Evolutionary conservation across 2,329 filamentous ascomycete genomes (phyloP).

Genomic region (Cadophora malorum): DNA sequence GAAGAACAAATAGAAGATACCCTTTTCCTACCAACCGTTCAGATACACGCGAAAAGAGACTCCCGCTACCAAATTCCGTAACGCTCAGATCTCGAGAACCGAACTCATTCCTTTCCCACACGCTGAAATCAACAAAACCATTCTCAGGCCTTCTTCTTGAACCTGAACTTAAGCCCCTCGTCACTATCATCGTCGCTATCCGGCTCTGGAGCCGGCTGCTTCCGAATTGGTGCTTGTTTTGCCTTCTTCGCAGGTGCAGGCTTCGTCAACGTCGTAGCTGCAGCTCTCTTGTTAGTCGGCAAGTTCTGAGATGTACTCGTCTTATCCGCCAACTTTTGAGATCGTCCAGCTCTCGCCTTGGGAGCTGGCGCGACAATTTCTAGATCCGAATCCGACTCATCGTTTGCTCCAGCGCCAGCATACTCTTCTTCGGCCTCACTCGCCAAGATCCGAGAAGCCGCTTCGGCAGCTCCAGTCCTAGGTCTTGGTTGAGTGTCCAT

Average conservation of each 20-base stretch:
- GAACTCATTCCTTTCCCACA: too few relatives aligned
- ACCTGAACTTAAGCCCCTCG: conserved; percentile 44
- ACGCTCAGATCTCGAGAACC: neutral
- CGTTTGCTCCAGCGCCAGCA: conserved; percentile 1
- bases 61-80: neutral
- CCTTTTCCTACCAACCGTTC: conserved; percentile 23
- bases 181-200: conserved; percentile 43
- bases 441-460: conserved; percentile 19
- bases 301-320: conserved; percentile 27
- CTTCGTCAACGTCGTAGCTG: conserved; percentile 35
- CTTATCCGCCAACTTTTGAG: conserved; percentile 29
- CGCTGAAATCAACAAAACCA: neutral
- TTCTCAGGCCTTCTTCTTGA: conserved; percentile 35
- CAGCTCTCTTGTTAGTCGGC: conserved; percentile 35
- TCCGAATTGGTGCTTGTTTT: conserved; percentile 29
- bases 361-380: conserved; percentile 23
- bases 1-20: conserved; percentile 34
- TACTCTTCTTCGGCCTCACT: conserved; percentile 25
- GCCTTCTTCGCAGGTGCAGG: conserved; percentile 40
- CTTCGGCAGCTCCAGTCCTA: conserved; percentile 19
- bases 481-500: conserved; percentile 22
- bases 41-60: conserved; percentile 1
- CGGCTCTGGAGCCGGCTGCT: conserved; percentile 28
- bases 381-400: conserved; percentile 27
- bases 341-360: conserved; percentile 12